phyloP scores from a whole-genome alignment of 2,329 filamentous ascomycete genomes.

The Metarhizium humberi region DNA sequence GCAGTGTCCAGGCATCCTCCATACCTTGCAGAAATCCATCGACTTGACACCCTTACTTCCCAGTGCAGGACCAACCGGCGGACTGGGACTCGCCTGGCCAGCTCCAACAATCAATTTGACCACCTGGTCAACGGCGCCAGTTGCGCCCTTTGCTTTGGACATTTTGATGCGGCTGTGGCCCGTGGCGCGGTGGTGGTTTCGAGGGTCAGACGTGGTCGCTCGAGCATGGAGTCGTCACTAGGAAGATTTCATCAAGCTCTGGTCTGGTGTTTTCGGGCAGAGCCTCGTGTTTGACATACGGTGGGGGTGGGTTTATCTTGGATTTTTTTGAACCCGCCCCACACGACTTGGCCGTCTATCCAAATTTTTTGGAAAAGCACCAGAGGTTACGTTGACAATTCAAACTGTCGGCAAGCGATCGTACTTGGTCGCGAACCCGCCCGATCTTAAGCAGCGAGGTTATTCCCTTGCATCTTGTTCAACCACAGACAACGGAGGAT shows the following conservation, averaged over 20 bases:
- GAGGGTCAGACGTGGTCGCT: constrained; percentile 1
- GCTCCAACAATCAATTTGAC: constrained; percentile 98
- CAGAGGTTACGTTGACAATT: background rate
- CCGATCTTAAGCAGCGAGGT: background rate
- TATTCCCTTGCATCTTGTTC: background rate
- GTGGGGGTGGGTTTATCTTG: background rate
- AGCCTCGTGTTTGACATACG: background rate
- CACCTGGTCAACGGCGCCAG: constrained; percentile 53
- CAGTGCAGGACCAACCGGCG: constrained; percentile 89
- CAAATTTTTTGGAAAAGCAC: background rate
- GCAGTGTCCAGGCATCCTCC: background rate
- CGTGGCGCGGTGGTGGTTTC: constrained; percentile 6
- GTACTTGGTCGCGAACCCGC: background rate
- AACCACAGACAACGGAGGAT: background rate
- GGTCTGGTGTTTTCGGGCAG: background rate
- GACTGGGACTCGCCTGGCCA: constrained; percentile 88
- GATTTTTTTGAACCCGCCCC: constrained; percentile 3
- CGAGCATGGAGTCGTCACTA: background rate
- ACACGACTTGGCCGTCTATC: background rate
- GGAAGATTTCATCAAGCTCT: constrained; percentile 7
- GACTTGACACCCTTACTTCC: constrained; percentile 98
- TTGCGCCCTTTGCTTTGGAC: constrained; percentile 39
- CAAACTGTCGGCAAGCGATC: background rate
- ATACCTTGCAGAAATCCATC: constrained; percentile 98
- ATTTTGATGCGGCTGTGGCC: constrained; percentile 26